Conservation (phyloP, 768 basidiomycete species). For the Phallus indusiatus region DNA sequence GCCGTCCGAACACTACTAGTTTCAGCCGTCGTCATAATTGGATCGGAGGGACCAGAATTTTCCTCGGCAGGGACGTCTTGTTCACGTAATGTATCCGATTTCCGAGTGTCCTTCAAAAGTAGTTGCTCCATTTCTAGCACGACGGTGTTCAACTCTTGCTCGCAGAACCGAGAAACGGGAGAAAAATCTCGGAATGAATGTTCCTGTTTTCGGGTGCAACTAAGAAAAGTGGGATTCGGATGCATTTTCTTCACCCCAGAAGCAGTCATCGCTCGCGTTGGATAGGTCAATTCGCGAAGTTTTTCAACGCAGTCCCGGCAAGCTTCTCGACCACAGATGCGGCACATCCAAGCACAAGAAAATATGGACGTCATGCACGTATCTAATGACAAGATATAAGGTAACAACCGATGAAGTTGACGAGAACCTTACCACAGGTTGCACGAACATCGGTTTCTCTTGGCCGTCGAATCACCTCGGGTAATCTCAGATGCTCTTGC, state of each 20-base stretch:
- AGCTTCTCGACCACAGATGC: slow-evolving; percentile 82
- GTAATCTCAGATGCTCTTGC: slow-evolving; percentile 45
- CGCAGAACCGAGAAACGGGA: slow-evolving; percentile 70
- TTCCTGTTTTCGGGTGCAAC: slow-evolving; percentile 62
- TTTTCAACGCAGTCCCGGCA: slow-evolving; percentile 77
- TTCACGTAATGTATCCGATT: slow-evolving; percentile 9
- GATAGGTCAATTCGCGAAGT: slow-evolving; percentile 53
- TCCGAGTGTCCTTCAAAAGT: slow-evolving; percentile 19
- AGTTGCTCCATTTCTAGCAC: slow-evolving; percentile 63
- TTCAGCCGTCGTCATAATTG: slow-evolving; percentile 7
- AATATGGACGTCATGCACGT: slow-evolving; percentile 93
- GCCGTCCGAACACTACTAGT: slow-evolving; percentile 8
- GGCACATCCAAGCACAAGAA: slow-evolving; percentile 83
- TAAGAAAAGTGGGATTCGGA: slow-evolving; percentile 64
- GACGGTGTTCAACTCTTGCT: slow-evolving; percentile 50
- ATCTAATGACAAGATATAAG: slow-evolving; percentile 38
- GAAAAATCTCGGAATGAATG: slow-evolving; percentile 61
- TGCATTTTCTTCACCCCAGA: slow-evolving; percentile 47
- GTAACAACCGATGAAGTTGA: background rate
- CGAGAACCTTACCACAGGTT: slow-evolving; percentile 58
- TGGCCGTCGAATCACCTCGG: slow-evolving; percentile 58
- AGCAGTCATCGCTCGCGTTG: slow-evolving; percentile 36
- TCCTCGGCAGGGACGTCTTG: background rate
- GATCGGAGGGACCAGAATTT: background rate
- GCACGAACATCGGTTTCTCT: slow-evolving; percentile 77